Percentiles rank a stretch among this genome's conserved stretches.
Evolutionary conservation across 2,329 filamentous ascomycete genomes (phyloP).

Genomic region (Monilinia vaccinii-corymbosi): DNA sequence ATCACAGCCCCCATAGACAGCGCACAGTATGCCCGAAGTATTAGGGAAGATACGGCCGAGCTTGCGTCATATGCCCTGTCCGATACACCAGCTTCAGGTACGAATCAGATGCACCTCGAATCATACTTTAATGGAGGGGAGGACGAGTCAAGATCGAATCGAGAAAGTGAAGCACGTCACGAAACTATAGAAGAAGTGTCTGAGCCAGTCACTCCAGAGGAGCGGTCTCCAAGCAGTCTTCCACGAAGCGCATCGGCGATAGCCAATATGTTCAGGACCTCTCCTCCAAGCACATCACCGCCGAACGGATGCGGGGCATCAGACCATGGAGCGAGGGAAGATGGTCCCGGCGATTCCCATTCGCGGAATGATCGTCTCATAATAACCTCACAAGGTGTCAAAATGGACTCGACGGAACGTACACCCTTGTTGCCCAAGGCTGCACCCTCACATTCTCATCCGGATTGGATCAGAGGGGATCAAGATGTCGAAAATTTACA

Average conservation of each 20-base stretch:
- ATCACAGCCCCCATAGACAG: slow-evolving; percentile 50
- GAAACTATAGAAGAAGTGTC: slow-evolving; percentile 53
- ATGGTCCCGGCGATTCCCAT: slow-evolving; percentile 2
- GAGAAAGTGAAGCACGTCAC: slow-evolving; percentile 28
- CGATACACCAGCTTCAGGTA: slow-evolving; percentile 36
- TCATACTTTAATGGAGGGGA: slow-evolving; percentile 23
- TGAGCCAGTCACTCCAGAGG: slow-evolving; percentile 44
- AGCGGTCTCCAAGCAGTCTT: slow-evolving; percentile 25
- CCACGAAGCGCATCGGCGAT: slow-evolving; percentile 37
- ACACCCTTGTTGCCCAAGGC: slow-evolving; percentile 26
- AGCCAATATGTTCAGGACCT: slow-evolving; percentile 40
- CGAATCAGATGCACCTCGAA: slow-evolving; percentile 22
- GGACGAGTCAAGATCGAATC: slow-evolving; percentile 17
- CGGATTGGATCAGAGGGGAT: slow-evolving; percentile 26
- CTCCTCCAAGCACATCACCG: slow-evolving; percentile 25
- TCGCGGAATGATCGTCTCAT: slow-evolving; percentile 17
- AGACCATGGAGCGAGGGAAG: slow-evolving; percentile 9
- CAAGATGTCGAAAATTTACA: slow-evolving; percentile 27
- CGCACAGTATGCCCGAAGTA: slow-evolving; percentile 64
- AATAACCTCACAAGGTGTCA: slow-evolving; percentile 19
- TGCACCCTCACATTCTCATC: slow-evolving; percentile 16
- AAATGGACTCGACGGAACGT: slow-evolving; percentile 21
- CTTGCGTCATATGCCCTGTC: slow-evolving; percentile 74
- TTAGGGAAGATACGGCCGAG: slow-evolving; percentile 81
- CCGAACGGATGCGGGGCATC: slow-evolving; percentile 8